Evolutionary conservation across 768 basidiomycete species (phyloP), one percentile per base, ranked within the genome.

Genomic region (Rhodosporidiobolus odoratus): DNA sequence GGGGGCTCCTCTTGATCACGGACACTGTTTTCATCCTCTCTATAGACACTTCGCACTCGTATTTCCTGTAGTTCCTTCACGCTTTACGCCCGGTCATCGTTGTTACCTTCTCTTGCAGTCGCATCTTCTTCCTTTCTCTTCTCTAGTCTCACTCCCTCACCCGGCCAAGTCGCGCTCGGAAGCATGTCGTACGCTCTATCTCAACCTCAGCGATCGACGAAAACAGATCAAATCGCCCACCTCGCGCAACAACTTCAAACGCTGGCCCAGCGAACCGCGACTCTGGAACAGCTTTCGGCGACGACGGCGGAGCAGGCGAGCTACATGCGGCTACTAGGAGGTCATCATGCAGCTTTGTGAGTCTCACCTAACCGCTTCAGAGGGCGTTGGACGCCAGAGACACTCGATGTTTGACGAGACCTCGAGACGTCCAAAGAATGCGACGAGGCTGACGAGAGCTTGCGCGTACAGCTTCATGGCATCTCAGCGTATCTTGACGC

Each of bases 171-270:
- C 52, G 27, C 54, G 32, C 54, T 45, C 43, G 43, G 23, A 23
- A 30, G 21, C 17, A 65, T 65, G 63, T 56, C 62, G 0, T 56
- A 56, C 53, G 53, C 62, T 13, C 62, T 48, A 23, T 30, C 30
- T 23, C 32, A 40, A 27, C 3, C 40, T 43, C 43, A 43, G 43
- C 21, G 13, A n/a, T 56, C 63, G 13, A 17, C 59, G 7, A 53
- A 58, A 34, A 62, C 64, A 38, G 62, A 61, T 19, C 69, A 69
- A 23, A 53, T 70, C 47, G 37, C 58, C 19, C 45, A 66, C 34
- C 68, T 74, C 52, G 62, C 68, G n/a, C 62, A 53, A 2, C 62
- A 69, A 40, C 62, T 74, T 2, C 27, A 38, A 7, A 1, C 95
- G 27, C 62, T 74, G 30, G 45, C 65, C 15, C 32, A 65, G 35